Base-by-base conservation (phyloP, 2,329 filamentous ascomycete genomes). In the Nothophaeocryptopus gaeumannii region DNA sequence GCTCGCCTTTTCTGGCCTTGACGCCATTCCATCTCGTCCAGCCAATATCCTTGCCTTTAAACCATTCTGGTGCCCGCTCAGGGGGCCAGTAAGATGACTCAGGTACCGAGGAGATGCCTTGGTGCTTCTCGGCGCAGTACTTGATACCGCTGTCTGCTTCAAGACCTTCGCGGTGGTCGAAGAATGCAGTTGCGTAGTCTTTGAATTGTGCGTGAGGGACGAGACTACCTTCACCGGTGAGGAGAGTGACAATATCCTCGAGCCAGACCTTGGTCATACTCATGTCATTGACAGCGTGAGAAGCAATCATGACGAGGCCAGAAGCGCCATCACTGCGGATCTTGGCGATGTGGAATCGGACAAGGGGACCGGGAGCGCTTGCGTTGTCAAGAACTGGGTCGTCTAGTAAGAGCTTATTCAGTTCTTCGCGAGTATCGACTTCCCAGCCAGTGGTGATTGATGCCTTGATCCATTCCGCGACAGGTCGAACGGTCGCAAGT, bases 211-310 rank as follows among this genome's bases (percentile, higher is more conserved):
- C 63, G 47, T 66, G 63, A 13, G 59, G 60, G 10, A 63, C 50
- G 14, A 61, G 46, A 10, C 51, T 55, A 31, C 56, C 58, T 32
- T 63, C 58, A 8, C 59, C 57, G 5, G 59, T 63, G 2, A 66
- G 51, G 2, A 64, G 47, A 8, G 46, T 60, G 16, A 63, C 56
- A 12, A 66, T 56, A 38, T 66, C 63, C 39, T 66, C 63, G 11
- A 65, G 53, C 63, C 63, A 66, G 3, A 65, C 54, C 50, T 65
- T 65, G 36, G 63, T 66, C 62, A 65, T 65, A 54, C 58, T 63
- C 61, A 64, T 64, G 45, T 66, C 63, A 35, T 62, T 63, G 35
- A 64, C 60, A 8, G 63, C 55, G 47, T 66, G 63, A 1, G 63
- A 66, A 13, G 55, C 62, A 13, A 65, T 51, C 44, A 66, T 50